Conservation (phyloP, 768 basidiomycete genomes). For the Lactarius sp. region DNA sequence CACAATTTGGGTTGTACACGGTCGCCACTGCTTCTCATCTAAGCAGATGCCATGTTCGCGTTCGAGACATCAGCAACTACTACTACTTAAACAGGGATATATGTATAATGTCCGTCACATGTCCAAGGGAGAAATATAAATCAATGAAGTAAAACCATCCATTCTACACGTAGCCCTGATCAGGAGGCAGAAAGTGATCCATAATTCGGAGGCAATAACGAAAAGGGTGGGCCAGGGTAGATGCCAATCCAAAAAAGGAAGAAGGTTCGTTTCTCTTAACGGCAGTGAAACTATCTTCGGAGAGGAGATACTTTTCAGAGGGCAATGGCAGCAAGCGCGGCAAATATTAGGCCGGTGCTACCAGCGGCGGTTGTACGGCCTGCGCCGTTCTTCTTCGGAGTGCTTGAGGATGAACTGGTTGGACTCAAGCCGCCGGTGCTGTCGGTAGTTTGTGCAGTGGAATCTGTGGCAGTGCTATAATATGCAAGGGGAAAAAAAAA, state of each 20-base stretch:
- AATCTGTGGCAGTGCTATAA: background rate
- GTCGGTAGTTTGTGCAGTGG: background rate
- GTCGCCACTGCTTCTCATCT: background rate
- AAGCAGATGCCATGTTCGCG: background rate
- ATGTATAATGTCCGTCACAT: conserved; percentile 14
- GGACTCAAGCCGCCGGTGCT: conserved; percentile 12
- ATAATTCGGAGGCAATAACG: background rate
- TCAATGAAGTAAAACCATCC: conserved; percentile 2
- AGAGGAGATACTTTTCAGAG: background rate
- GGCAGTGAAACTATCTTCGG: background rate
- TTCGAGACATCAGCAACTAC: background rate
- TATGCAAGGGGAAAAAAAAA: background rate
- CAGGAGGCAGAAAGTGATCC: background rate
- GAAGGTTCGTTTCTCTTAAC: too few species aligned
- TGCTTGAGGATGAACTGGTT: background rate
- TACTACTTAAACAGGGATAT: background rate
- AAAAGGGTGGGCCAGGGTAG: background rate
- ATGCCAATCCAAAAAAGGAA: background rate
- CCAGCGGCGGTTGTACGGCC: conserved; percentile 15
- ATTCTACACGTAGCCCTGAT: background rate
- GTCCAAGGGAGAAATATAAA: background rate
- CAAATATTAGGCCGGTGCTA: conserved; percentile 7
- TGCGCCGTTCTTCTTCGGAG: conserved; percentile 13
- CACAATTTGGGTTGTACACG: too few species aligned
- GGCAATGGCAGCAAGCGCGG: conserved; percentile 16